phyloP scores from a whole-genome alignment of 73 alveolate genomes.

The Tetrahymena elliotti region DNA sequence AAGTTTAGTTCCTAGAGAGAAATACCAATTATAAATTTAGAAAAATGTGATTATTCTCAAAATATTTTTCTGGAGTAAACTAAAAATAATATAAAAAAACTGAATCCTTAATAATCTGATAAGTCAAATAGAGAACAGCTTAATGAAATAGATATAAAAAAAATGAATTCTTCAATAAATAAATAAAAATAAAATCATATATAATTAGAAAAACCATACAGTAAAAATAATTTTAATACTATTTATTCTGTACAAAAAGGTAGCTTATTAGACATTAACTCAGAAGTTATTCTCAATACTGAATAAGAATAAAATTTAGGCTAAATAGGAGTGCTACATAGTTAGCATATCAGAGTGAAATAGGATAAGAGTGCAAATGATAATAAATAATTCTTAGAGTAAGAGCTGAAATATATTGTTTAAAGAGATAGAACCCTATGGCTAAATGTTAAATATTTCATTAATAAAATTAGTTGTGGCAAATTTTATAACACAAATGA shows the following conservation, averaged over 20 bases:
- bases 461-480: background rate
- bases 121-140: background rate
- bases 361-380: background rate
- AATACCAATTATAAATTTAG: background rate
- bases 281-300: background rate
- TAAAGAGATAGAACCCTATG: background rate
- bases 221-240: background rate
- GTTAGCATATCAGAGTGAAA: background rate
- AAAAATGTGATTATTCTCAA: background rate
- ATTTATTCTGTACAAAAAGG: background rate
- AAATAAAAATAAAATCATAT: no score
- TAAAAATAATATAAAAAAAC: no score
- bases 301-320: background rate
- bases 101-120: no score
- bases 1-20: background rate
- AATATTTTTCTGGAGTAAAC: no score
- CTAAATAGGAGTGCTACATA: background rate
- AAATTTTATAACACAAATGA: background rate
- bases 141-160: background rate
- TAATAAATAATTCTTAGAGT: background rate
- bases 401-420: background rate
- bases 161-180: no score
- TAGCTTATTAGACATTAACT: background rate
- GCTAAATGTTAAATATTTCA: background rate
- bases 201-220: background rate